These are phyloP conservation scores for Sphagnum fallax DNA, from an alignment of 228 moss, liverwort and hornwort species.

Conservation along the genomic window DNA sequence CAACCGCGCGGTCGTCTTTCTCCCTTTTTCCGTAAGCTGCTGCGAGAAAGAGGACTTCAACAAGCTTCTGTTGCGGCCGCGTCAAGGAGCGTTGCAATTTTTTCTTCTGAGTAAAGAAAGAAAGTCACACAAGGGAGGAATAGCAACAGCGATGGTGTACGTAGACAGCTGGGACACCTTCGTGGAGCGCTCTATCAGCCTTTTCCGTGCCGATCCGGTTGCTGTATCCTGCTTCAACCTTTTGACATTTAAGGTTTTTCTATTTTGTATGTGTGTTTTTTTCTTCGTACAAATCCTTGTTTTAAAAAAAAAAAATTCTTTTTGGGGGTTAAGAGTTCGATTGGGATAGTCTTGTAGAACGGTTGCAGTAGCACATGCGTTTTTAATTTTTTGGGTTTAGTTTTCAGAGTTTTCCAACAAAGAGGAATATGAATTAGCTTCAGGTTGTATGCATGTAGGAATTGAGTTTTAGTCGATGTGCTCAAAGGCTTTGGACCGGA, in stretches of 20 bases:
- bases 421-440: no score
- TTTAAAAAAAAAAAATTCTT: background rate
- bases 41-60: no score
- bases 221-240: conserved; percentile 32
- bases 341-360: no score
- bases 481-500: conserved; percentile 19
- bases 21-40: no score
- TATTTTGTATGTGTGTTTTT: background rate
- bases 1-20: no score
- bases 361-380: no score
- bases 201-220: conserved; percentile 88
- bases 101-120: background rate
- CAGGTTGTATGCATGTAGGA: no score
- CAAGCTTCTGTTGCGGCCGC: no score
- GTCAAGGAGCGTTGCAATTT: no score
- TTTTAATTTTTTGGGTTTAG: no score
- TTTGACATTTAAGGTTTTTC: background rate
- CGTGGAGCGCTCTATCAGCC: conserved; percentile 65
- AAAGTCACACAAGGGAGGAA: background rate
- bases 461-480: background rate
- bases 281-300: background rate
- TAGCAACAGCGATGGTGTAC: conserved; percentile 57
- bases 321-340: no score
- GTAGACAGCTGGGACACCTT: conserved; percentile 91
- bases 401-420: no score